Evolutionary conservation across 1,284 basidiomycete species (phyloP).

Genomic region (Tilletiopsis washingtonensis): DNA sequence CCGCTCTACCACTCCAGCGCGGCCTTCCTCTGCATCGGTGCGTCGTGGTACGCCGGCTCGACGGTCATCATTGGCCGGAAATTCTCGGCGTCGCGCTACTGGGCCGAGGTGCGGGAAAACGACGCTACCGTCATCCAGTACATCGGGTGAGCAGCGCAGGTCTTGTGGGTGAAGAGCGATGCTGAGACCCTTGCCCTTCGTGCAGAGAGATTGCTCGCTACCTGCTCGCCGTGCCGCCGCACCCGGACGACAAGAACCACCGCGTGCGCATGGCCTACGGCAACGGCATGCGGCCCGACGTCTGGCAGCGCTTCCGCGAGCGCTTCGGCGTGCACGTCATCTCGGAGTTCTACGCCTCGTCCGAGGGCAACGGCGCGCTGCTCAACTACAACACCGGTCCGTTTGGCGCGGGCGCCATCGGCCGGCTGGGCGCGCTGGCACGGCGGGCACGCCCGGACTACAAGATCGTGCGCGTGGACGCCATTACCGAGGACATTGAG

Average conservation of each 20-base stretch:
- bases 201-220: slow-evolving; percentile 42
- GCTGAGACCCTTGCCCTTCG: background rate
- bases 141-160: slow-evolving; percentile 33
- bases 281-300: slow-evolving; percentile 47
- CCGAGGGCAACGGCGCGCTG: slow-evolving; percentile 44
- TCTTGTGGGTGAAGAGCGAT: too few relatives aligned
- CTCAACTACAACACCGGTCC: slow-evolving; percentile 45
- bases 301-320: slow-evolving; percentile 47
- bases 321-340: slow-evolving; percentile 41
- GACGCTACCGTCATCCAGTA: slow-evolving; percentile 47
- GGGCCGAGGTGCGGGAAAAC: slow-evolving; percentile 42
- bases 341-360: slow-evolving; percentile 46
- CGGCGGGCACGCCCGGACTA: slow-evolving; percentile 29
- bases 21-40: slow-evolving; percentile 42
- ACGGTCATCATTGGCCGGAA: slow-evolving; percentile 48
- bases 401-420: slow-evolving; percentile 47
- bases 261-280: slow-evolving; percentile 48
- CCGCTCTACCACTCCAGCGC: slow-evolving; percentile 44
- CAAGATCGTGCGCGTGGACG: slow-evolving; percentile 42
- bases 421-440: slow-evolving; percentile 33
- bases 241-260: slow-evolving; percentile 44
- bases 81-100: slow-evolving; percentile 46
- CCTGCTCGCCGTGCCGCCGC: slow-evolving; percentile 43
- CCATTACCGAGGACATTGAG: slow-evolving; percentile 47
- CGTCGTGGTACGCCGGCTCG: slow-evolving; percentile 28